Conservation (phyloP, 495 filamentous ascomycete genomes). For the Penicillium parvum region DNA sequence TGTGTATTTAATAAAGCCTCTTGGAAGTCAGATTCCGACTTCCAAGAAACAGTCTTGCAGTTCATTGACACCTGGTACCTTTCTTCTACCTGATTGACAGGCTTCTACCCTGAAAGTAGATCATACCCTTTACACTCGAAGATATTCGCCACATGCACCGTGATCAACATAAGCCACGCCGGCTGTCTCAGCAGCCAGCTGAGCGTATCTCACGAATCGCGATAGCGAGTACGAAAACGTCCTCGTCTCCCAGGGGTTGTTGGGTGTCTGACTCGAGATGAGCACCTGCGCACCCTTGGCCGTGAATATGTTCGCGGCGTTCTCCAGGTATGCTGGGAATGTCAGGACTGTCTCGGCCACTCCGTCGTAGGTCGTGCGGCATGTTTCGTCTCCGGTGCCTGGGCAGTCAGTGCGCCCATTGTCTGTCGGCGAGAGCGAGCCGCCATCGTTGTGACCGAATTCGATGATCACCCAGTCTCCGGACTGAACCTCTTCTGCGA, state of each 20-base stretch:
- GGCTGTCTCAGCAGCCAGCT: conserved; percentile 41
- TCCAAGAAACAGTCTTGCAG: too few species aligned
- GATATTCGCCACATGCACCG: conserved; percentile 48
- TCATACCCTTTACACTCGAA: too few species aligned
- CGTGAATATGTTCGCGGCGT: conserved; percentile 47
- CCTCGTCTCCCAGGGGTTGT: conserved; percentile 58
- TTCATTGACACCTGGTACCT: too few species aligned
- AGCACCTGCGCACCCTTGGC: conserved; percentile 60
- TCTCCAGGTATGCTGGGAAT: conserved; percentile 54
- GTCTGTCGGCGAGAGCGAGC: conserved; percentile 49
- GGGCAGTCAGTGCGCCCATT: conserved; percentile 58
- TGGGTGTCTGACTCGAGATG: conserved; percentile 58
- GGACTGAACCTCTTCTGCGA: conserved; percentile 42
- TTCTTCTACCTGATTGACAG: too few species aligned
- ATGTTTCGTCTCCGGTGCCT: conserved; percentile 52
- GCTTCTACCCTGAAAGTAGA: too few species aligned
- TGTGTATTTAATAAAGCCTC: too few species aligned
- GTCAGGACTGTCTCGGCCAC: conserved; percentile 53
- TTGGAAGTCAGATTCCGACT: too few species aligned
- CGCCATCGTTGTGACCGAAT: conserved; percentile 65
- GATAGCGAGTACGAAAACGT: conserved; percentile 36
- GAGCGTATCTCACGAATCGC: conserved; percentile 56
- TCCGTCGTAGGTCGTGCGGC: conserved; percentile 47
- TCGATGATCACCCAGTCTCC: conserved; percentile 60
- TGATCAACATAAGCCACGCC: conserved; percentile 58